Percentiles rank a stretch among this genome's conserved stretches.
Evolutionary conservation across 2,329 filamentous ascomycete species (phyloP).

Genomic region (Colletotrichum higginsianum): DNA sequence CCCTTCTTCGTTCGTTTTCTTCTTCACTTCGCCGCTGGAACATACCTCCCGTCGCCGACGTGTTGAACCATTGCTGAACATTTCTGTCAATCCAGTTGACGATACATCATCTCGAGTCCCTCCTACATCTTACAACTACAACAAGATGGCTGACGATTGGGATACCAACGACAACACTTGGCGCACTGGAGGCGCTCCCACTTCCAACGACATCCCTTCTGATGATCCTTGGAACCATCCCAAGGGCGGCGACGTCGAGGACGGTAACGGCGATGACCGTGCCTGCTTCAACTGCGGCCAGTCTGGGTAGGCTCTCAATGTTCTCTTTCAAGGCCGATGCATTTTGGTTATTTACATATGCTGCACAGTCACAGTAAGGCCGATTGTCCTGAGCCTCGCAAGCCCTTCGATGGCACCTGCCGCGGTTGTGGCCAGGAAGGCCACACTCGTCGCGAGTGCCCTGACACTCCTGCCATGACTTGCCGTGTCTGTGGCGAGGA

Average conservation of each 20-base stretch:
- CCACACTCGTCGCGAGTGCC: slow-evolving; percentile 74
- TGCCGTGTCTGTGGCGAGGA: slow-evolving; percentile 74
- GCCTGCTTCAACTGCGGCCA: slow-evolving; percentile 56
- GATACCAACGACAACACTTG: slow-evolving; percentile 5
- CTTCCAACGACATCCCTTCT: neutral
- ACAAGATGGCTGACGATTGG: slow-evolving; percentile 32
- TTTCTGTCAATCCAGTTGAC: neutral
- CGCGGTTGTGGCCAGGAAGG: slow-evolving; percentile 65
- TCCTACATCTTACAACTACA: neutral
- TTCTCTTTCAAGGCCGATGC: slow-evolving; percentile 35
- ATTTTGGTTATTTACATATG: slow-evolving; percentile 45
- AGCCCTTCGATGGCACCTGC: slow-evolving; percentile 50
- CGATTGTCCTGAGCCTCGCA: slow-evolving; percentile 53
- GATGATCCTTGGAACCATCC: slow-evolving; percentile 40
- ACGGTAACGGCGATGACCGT: slow-evolving; percentile 46
- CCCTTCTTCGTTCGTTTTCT: neutral
- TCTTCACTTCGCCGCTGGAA: no score
- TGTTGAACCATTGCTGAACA: slow-evolving; percentile 2
- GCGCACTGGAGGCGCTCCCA: no score
- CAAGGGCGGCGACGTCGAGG: slow-evolving; percentile 21
- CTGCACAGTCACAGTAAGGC: slow-evolving; percentile 46
- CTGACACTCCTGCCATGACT: slow-evolving; percentile 66
- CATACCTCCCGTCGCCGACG: slow-evolving; percentile 7
- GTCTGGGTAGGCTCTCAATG: slow-evolving; percentile 48
- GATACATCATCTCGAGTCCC: neutral